Evolutionary conservation across 2,329 filamentous ascomycete genomes (phyloP).

Genomic region (Pezizomycotina sp.): DNA sequence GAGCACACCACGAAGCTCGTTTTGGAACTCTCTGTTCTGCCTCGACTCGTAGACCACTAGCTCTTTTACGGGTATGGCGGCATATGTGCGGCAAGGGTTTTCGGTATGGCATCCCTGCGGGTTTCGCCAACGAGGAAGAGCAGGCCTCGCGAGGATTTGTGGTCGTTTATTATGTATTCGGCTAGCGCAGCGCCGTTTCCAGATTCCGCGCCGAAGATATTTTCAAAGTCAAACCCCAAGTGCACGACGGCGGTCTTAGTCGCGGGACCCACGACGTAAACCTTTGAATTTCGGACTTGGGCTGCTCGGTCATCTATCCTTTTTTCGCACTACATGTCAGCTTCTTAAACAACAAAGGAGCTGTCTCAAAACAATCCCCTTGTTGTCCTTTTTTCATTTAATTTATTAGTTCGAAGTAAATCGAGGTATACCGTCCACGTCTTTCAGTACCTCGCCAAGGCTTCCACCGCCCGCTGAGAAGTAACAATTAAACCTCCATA

Average conservation of each 20-base stretch:
- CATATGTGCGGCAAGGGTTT: conserved; percentile 43
- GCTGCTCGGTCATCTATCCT: conserved; percentile 32
- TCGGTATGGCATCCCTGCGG: conserved; percentile 76
- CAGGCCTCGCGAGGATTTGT: conserved; percentile 42
- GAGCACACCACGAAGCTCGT: conserved; percentile 44
- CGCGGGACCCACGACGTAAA: conserved; percentile 69
- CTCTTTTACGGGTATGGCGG: conserved; percentile 49
- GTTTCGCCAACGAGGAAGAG: conserved; percentile 85
- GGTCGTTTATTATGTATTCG: conserved; percentile 61
- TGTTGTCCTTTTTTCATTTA: conserved; percentile 14
- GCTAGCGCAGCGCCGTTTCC: conserved; percentile 74
- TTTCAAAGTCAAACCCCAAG: conserved; percentile 35
- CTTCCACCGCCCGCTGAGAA: conserved; percentile 68
- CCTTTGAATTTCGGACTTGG: conserved; percentile 39
- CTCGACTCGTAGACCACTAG: conserved; percentile 73
- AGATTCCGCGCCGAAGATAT: conserved; percentile 61
- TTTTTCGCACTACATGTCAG: conserved; percentile 13
- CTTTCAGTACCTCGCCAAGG: conserved; percentile 49
- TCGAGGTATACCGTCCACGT: conserved; percentile 35
- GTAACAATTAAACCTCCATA: conserved; percentile 75
- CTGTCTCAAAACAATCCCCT: conserved; percentile 9
- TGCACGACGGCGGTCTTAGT: conserved; percentile 55
- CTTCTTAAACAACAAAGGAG: conserved; percentile 15
- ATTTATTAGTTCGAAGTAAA: conserved; percentile 28
- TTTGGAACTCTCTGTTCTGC: conserved; percentile 61